Base-by-base conservation (phyloP, 345 rosid genomes). In the Citrus maxima region DNA sequence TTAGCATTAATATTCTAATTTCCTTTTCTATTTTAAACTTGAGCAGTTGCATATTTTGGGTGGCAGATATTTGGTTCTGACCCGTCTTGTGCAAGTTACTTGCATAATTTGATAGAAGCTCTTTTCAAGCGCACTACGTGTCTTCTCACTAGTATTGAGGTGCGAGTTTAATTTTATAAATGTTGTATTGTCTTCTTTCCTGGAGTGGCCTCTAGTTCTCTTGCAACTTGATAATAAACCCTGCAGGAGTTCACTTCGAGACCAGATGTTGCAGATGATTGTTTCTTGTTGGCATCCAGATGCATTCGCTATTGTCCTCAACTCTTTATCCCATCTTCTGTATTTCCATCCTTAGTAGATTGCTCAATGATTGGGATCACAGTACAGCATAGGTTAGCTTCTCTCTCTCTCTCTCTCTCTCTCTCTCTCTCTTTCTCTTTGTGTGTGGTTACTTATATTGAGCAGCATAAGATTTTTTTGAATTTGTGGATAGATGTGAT, bases 231-330 rank as follows among this genome's bases (percentile, higher is more conserved):
- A 69, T 77, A 72, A 55, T 70, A 72, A 78, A 63, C 77, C 77
- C 56, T 88, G 80, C 91, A 96, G 99, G 99, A 96, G 60, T 91
- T 96, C 77, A 93, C 98, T 38, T 85, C 94, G 18, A 92, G 98
- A 77, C 99, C 99, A 68, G 99, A 96, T 76, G 87, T 94, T 79
- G 95, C 95, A 74, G 99, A 94, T 87, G 99, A 94, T 87, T 96
- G 99, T 81, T 96, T 94, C 83, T 79, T 96, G 75, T 85, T 96
- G 83, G 99, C 99, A 63, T 96, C 98, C 28, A 89, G 99, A 77
- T 96, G 99, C 85, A 91, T 96, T 79, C 98, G 98, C 54, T 96
- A 96, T 84, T 96, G 98, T 76, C 97, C 97, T 61, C 97, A 89
- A 79, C 61, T 94, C 69, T 94, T 96, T 76, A 86, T 96, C 77